Evolutionary conservation across 1,139 yeast genomes (phyloP).

Genomic region (Hansenula sp.): DNA sequence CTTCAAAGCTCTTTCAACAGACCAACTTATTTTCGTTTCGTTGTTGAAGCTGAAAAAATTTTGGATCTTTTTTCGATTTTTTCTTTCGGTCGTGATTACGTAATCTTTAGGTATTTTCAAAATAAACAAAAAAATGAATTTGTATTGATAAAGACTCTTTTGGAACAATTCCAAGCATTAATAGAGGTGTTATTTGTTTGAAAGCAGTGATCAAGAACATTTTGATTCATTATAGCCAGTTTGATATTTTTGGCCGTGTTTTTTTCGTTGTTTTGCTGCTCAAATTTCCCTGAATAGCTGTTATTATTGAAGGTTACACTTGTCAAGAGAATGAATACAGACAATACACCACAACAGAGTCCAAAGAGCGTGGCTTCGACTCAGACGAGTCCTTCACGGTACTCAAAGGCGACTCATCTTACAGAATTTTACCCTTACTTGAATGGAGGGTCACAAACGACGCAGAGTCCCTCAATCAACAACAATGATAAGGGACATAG

Average conservation of each 20-base stretch:
- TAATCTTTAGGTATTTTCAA: background rate
- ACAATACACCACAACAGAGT: background rate
- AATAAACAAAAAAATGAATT: background rate
- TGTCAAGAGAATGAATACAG: slow-evolving; percentile 1
- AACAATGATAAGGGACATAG: background rate
- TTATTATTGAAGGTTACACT: no score
- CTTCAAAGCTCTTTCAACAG: background rate
- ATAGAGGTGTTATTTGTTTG: no score
- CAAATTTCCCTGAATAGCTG: no score
- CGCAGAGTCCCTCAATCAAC: background rate
- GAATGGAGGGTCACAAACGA: slow-evolving; percentile 26
- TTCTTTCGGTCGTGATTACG: background rate
- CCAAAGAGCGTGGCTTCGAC: slow-evolving; percentile 4
- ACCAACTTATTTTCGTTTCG: background rate
- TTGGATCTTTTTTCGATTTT: background rate
- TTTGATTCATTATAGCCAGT: no score
- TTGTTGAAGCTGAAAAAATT: background rate
- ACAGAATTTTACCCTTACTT: slow-evolving; percentile 48
- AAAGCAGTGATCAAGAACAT: no score
- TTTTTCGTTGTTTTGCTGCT: background rate
- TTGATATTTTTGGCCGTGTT: no score
- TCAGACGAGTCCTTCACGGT: slow-evolving; percentile 17
- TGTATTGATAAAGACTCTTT: background rate
- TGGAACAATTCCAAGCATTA: no score
- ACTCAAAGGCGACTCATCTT: slow-evolving; percentile 40